Evolutionary conservation across 2,329 filamentous ascomycete genomes (phyloP).

Genomic region (Thielaviopsis ethacetica): DNA sequence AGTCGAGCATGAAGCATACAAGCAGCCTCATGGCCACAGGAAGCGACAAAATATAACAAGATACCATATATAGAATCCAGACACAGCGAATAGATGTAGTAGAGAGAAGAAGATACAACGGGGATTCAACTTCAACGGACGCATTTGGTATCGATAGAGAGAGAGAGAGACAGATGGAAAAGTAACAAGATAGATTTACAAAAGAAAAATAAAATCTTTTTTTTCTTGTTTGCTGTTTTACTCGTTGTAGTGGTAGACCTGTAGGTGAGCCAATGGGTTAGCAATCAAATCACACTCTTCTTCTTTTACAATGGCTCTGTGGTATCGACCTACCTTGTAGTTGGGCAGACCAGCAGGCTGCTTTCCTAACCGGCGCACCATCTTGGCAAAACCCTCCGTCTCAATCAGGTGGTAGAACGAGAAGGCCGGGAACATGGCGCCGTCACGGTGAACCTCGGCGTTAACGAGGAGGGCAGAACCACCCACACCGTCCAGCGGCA

Average conservation of each 20-base stretch:
- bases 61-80: not conserved
- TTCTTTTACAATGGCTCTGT: not conserved
- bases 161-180: constrained; percentile 1
- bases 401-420: constrained; percentile 94
- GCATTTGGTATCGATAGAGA: not conserved
- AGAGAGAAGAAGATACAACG: not conserved
- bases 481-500: constrained; percentile 81
- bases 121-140: not conserved
- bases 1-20: not conserved
- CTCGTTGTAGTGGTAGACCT: constrained; percentile 88
- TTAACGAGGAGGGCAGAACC: constrained; percentile 87
- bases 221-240: constrained; percentile 24
- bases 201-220: not conserved
- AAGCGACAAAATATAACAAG: not conserved
- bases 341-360: constrained; percentile 78
- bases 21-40: not conserved
- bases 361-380: constrained; percentile 82
- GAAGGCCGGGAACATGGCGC: constrained; percentile 96
- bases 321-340: constrained; percentile 60
- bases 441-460: constrained; percentile 90
- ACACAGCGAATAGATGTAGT: not conserved
- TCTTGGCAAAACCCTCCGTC: constrained; percentile 95
- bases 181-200: not conserved
- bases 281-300: constrained; percentile 10
- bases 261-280: constrained; percentile 8